These are phyloP conservation scores for Anethum foeniculum DNA, from an alignment of 140 eudicot species.

Conservation along the genomic window DNA sequence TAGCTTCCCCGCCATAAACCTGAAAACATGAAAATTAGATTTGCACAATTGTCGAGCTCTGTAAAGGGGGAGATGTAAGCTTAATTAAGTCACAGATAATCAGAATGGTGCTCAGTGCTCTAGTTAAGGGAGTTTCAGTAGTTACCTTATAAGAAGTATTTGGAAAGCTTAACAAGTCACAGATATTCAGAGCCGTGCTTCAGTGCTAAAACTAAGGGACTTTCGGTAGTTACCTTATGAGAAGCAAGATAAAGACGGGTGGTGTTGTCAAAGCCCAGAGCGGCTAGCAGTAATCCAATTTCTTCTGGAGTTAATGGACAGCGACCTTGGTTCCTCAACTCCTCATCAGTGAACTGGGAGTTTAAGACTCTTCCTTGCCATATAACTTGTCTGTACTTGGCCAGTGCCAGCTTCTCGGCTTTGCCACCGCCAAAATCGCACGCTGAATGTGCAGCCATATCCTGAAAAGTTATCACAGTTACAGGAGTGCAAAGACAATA, in stretches of 20 bases:
- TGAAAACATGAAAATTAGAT: constrained; percentile 18
- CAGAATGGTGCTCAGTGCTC: neutral
- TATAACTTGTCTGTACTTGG: constrained; percentile 72
- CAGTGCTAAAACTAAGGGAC: neutral
- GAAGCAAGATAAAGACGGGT: constrained; percentile 94
- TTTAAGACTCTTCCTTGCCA: constrained; percentile 91
- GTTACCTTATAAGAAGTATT: constrained; percentile 80
- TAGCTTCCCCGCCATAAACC: constrained; percentile 91
- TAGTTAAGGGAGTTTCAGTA: neutral
- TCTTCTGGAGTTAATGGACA: constrained; percentile 98
- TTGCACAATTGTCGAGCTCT: neutral
- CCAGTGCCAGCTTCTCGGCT: constrained; percentile 80
- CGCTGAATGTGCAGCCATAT: constrained; percentile 99
- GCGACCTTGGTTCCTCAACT: constrained; percentile 80
- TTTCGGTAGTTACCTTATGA: constrained; percentile 56
- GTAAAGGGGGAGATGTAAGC: neutral
- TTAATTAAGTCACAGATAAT: neutral
- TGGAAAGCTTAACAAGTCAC: neutral
- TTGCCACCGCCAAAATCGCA: constrained; percentile 99
- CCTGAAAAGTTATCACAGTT: constrained; percentile 31
- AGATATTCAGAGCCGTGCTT: neutral
- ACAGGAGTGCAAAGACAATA: neutral
- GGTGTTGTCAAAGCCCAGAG: constrained; percentile 70
- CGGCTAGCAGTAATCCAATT: constrained; percentile 70
- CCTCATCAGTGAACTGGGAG: constrained; percentile 79